Conservation (phyloP, 176 grass and related monocot genomes). For the Carex scoparia region DNA sequence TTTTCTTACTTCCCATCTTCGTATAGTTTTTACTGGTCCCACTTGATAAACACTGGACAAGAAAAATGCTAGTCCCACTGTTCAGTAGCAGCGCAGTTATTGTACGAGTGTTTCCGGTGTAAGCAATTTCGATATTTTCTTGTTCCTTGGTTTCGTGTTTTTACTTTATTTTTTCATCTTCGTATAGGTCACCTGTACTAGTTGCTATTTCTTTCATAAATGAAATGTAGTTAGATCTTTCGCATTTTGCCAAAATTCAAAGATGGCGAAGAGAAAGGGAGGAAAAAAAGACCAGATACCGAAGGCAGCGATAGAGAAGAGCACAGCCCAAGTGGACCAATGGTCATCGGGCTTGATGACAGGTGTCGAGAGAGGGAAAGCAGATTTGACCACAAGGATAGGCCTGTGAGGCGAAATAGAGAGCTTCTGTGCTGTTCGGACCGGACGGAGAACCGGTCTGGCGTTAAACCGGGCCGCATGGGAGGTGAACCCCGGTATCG, state of each 20-base stretch:
- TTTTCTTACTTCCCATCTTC: too few species aligned
- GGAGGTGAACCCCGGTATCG: background rate
- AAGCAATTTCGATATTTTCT: background rate
- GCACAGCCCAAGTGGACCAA: constrained; percentile 75
- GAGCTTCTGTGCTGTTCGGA: constrained; percentile 18
- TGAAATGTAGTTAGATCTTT: too few species aligned
- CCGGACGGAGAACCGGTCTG: background rate
- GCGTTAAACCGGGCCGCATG: too few species aligned
- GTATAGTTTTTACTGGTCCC: too few species aligned
- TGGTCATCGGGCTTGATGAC: constrained; percentile 60
- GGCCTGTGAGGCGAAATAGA: background rate
- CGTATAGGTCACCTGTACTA: too few species aligned
- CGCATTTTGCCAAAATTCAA: background rate
- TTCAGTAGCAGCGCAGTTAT: background rate
- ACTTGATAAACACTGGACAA: too few species aligned
- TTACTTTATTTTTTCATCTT: too few species aligned
- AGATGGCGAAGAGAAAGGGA: background rate
- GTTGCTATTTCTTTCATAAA: too few species aligned
- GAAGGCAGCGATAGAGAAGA: constrained; percentile 79
- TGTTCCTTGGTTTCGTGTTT: too few species aligned
- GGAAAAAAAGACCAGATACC: constrained; percentile 54
- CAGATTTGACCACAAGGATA: background rate
- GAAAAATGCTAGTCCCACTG: too few species aligned
- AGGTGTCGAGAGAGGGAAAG: constrained; percentile 10
- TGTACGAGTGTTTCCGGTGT: background rate